These are phyloP conservation scores for Sporisorium sorghi DNA, from an alignment of 1,284 basidiomycete genomes.

Conservation along the genomic window DNA sequence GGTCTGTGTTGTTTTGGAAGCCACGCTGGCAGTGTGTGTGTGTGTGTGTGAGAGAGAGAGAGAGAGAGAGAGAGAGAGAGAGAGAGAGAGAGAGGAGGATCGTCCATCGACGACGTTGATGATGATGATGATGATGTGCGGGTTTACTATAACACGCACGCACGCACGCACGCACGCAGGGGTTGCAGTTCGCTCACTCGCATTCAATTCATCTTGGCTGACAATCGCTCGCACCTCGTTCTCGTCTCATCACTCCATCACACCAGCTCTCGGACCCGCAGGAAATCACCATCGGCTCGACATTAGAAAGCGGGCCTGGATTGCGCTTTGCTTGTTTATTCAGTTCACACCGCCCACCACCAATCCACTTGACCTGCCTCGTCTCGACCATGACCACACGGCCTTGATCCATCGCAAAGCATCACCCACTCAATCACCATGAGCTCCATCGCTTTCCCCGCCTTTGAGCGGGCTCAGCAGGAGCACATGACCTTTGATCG, in stretches of 20 bases:
- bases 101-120: too few species aligned
- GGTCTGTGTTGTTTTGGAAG: neutral
- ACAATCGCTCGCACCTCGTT: neutral
- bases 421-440: conserved; percentile 7
- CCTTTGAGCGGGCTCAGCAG: conserved; percentile 42
- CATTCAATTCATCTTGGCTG: too few species aligned
- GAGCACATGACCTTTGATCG: conserved; percentile 36
- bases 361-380: neutral
- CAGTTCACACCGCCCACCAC: neutral
- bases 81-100: too few species aligned
- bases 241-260: neutral
- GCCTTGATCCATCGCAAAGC: conserved; percentile 3
- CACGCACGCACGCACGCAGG: too few species aligned
- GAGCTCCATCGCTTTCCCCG: conserved; percentile 45
- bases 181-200: neutral
- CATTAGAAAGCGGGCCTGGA: neutral
- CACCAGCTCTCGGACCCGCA: neutral
- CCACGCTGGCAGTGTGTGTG: neutral
- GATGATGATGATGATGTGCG: too few species aligned
- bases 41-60: too few species aligned
- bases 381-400: conserved; percentile 15
- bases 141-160: too few species aligned
- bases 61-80: too few species aligned
- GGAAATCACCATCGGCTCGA: neutral
- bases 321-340: neutral